Conservation (phyloP, 768 basidiomycete species). For the Pulveroboletus sp. region DNA sequence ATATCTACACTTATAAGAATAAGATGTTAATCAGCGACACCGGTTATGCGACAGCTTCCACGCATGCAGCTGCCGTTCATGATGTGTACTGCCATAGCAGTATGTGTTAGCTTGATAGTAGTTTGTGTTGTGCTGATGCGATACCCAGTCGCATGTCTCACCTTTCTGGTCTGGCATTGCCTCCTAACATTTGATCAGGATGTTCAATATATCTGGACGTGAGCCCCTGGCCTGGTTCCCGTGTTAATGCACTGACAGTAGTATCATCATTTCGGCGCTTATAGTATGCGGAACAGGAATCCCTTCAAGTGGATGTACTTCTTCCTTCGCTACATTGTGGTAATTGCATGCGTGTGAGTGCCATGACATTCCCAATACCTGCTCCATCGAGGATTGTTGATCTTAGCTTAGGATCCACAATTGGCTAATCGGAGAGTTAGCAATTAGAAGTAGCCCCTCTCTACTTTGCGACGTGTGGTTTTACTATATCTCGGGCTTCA, state of each 20-base stretch:
- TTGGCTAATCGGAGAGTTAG: background rate
- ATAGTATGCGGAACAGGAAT: constrained; percentile 22
- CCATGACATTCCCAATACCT: background rate
- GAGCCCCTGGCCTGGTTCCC: constrained; percentile 1
- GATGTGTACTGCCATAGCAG: constrained; percentile 12
- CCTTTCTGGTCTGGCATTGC: background rate
- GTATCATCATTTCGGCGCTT: background rate
- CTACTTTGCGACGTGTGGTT: constrained; percentile 9
- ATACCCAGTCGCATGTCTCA: constrained; percentile 7
- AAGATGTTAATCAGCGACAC: background rate
- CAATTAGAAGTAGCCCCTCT: constrained; percentile 6
- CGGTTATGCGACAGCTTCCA: background rate
- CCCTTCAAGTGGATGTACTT: background rate
- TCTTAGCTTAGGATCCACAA: too few species aligned
- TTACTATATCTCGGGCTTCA: background rate
- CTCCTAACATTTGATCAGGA: constrained; percentile 4
- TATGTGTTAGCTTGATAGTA: background rate
- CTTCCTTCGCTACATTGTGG: constrained; percentile 21
- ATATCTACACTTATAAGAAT: background rate
- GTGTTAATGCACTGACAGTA: background rate
- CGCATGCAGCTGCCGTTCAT: background rate
- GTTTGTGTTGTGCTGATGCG: background rate
- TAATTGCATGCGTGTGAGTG: constrained; percentile 11
- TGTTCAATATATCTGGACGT: constrained; percentile 20
- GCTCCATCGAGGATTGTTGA: background rate